These are phyloP conservation scores for Naganishia cerealis DNA, from an alignment of 1,284 basidiomycete genomes.

Conservation along the genomic window DNA sequence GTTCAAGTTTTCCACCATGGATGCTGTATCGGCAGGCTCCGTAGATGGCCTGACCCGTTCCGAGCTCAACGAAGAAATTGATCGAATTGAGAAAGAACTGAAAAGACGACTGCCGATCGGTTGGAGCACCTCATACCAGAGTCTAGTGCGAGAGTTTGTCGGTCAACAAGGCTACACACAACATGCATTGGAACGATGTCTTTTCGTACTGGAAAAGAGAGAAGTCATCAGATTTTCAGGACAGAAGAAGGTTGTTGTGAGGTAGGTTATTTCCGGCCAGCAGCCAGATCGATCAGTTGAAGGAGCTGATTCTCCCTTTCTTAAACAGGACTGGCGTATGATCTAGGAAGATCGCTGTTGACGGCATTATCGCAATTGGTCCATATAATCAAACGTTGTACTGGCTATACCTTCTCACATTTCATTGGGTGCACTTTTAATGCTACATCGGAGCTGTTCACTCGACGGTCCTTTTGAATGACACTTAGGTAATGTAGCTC, in stretches of 20 bases:
- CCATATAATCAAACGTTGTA: slow-evolving; percentile 16
- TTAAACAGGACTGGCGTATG: slow-evolving; percentile 1
- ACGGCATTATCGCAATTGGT: not conserved
- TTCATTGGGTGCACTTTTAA: not conserved
- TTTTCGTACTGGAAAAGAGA: slow-evolving; percentile 91
- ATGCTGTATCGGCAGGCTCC: slow-evolving; percentile 84
- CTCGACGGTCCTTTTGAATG: too few relatives aligned
- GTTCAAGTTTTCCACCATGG: slow-evolving; percentile 99
- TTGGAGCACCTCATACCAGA: slow-evolving; percentile 94
- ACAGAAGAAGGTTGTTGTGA: slow-evolving; percentile 58
- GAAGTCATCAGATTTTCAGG: slow-evolving; percentile 88
- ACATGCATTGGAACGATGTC: slow-evolving; percentile 87
- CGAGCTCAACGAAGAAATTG: slow-evolving; percentile 92
- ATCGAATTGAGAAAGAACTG: slow-evolving; percentile 87
- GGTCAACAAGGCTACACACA: slow-evolving; percentile 84
- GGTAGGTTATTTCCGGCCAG: slow-evolving; percentile 5
- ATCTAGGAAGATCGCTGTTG: not conserved
- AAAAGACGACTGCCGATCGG: slow-evolving; percentile 85
- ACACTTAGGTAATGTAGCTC: too few relatives aligned
- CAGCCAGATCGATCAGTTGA: too few relatives aligned
- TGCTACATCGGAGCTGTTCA: not conserved
- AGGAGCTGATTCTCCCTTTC: not conserved
- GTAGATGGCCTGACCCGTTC: slow-evolving; percentile 90
- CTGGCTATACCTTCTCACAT: slow-evolving; percentile 1
- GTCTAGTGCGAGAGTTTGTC: slow-evolving; percentile 92